These are phyloP conservation scores for Artemisia argyi DNA, from an alignment of 129 eudicot genomes.

Conservation along the genomic window DNA sequence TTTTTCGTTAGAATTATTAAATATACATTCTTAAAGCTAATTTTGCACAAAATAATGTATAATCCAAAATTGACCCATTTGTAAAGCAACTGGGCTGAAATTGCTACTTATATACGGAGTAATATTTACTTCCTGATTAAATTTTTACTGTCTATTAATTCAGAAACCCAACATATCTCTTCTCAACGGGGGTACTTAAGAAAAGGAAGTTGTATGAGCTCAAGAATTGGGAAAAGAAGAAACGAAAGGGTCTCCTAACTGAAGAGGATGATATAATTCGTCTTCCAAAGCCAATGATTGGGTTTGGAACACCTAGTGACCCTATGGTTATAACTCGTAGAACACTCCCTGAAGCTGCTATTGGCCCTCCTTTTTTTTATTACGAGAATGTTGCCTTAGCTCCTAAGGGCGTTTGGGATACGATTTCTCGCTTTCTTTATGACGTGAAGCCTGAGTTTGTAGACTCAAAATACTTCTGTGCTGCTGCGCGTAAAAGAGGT, in stretches of 20 bases:
- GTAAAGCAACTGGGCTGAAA: neutral
- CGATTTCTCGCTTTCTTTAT: conserved; percentile 64
- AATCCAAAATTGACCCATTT: neutral
- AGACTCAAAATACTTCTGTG: conserved; percentile 78
- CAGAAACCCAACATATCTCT: conserved; percentile 42
- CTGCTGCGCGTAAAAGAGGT: conserved; percentile 81
- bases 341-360: conserved; percentile 59
- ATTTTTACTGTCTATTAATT: neutral
- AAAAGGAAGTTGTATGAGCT: conserved; percentile 49
- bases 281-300: conserved; percentile 83
- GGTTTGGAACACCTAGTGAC: conserved; percentile 71
- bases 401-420: conserved; percentile 97
- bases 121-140: neutral
- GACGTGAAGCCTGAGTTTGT: conserved; percentile 88
- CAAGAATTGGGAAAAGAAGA: conserved; percentile 39
- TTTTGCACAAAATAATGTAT: neutral
- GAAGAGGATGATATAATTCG: conserved; percentile 53
- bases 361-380: conserved; percentile 79
- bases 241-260: conserved; percentile 26
- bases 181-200: conserved; percentile 37
- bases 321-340: conserved; percentile 28
- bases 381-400: conserved; percentile 95
- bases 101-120: neutral
- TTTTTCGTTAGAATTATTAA: neutral
- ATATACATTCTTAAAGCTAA: neutral